Evolutionary conservation across 108 stramenopile species (phyloP), one percentile per base, ranked within the genome.

Genomic region (Aurantiochytrium sp.): DNA sequence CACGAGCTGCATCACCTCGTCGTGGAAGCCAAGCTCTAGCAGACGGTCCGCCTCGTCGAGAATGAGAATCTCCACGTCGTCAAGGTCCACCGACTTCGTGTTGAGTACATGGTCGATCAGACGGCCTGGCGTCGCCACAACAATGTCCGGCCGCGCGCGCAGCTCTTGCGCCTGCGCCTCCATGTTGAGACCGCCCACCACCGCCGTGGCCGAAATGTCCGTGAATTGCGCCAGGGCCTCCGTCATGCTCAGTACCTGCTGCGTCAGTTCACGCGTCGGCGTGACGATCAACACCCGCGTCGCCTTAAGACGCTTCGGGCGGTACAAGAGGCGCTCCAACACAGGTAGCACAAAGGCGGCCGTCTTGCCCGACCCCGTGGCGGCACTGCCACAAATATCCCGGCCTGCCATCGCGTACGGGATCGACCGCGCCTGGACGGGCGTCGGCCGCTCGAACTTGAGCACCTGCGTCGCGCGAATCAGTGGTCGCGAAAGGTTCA

Each of bases 111-210:
- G 97, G 88, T 99, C 99, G 42, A 98, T 54, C 55, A 99, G 89
- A 30, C 99, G 95, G 52, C 99, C 99, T 6, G 99, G 99, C 30
- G 99, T 98, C 27, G 96, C 96, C 6, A 98, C 95, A 37, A 99
- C 95, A 32, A 98, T 89, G 89, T 98, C 97, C 4, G 99, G 99
- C 69, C 96, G 87, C 21, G 93, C 91, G 55, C 97, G 93, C 37
- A 99, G 93, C 89, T 98, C 97, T 4, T 95, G 92, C 37, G 96
- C 98, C 92, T 93, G 94, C 32, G 96, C 91, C 90, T 98, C 98
- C 91, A 98, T 98, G 54, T 94, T 24, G 10, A 88, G 92, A 10
- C 99, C 99, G 37, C 99, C 97, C 21, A 98, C 97, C 81, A 98
- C 93, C 55, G 97, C 90, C 5, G 94, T 88, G 27, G 93, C 91